Base-by-base conservation (phyloP, 805 yeast genomes). In the Ogataea nitratoaversa region DNA sequence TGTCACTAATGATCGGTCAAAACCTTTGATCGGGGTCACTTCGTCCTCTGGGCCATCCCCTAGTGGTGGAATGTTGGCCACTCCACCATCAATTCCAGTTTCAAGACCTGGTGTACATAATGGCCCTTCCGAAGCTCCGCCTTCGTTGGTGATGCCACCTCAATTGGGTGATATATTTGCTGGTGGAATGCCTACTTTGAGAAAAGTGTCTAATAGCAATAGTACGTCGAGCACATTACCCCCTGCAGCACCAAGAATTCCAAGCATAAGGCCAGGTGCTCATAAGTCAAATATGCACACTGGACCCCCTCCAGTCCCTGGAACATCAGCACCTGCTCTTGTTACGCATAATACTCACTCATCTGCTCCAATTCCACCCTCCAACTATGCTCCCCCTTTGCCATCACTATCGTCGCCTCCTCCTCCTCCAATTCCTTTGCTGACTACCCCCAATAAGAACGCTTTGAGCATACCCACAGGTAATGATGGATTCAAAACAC, bases 121-220 rank as follows among this genome's bases (percentile, higher is more conserved):
- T 16, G 18, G 20, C 17, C 22, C 46, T 12, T 23, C 50, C 13
- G 32, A 47, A 3, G 48, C 53, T 5, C 48, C 63, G 2, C 49
- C 67, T 12, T 45, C 63, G 11, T 52, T 62, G 8, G 64, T 70
- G 13, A 41, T 50, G 19, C 60, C 61, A 8, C 81, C 82, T 2
- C 78, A 68, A 53, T 62, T 82, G 49, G 87, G 84, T 14, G 83
- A 79, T 37, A 69, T 82, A 13, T 80, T 82, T 62, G 88, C 93
- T 3, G 86, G 83, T 5, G 95, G 95, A 1, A 71, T 86, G 61
- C 93, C 95, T 7, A 82, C 82, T 53, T 67, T 85, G 45, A 78
- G 74, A 42, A 54, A 70, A 28, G 66, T 65, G 13, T 34, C 51
- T 23, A 28, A 37, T 30, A n/a, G 39, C 32, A 32, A 42, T 6